phyloP scores from a whole-genome alignment of 2,329 filamentous ascomycete genomes.

The Aspergillus jensenii region DNA sequence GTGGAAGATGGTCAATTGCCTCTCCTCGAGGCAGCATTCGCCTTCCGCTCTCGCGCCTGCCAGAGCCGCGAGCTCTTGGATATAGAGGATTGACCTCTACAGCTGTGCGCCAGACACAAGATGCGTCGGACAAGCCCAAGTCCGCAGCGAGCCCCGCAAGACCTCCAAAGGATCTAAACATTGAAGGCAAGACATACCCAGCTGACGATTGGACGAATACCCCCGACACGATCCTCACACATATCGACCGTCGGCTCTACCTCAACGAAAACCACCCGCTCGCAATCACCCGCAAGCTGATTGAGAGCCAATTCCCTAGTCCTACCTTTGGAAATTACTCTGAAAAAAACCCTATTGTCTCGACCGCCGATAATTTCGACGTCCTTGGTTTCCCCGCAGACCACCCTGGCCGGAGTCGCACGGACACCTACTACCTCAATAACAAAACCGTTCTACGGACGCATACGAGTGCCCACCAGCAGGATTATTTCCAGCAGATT shows the following conservation, averaged over 20 bases:
- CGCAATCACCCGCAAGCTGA: conserved; percentile 84
- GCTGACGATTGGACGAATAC: conserved; percentile 86
- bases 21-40: conserved; percentile 21
- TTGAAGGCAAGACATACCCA: conserved; percentile 64
- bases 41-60: conserved; percentile 22
- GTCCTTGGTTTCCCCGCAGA: conserved; percentile 87
- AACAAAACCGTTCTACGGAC: conserved; percentile 79
- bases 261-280: conserved; percentile 88
- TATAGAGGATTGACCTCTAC: conserved; percentile 36
- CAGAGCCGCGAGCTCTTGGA: conserved; percentile 16
- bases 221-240: conserved; percentile 70
- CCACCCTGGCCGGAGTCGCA: conserved; percentile 81
- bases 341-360: conserved; percentile 77
- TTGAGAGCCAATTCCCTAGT: conserved; percentile 80
- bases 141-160: conserved; percentile 1
- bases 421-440: conserved; percentile 96
- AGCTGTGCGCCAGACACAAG: conserved; percentile 23
- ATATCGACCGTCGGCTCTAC: conserved; percentile 78
- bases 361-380: conserved; percentile 88
- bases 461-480: conserved; percentile 94
- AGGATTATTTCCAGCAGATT: conserved; percentile 71
- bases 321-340: conserved; percentile 76
- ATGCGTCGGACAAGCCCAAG: conserved; percentile 12
- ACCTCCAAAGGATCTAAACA: conserved; percentile 44
- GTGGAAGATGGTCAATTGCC: conserved; percentile 34